These are phyloP conservation scores for Tephrocybe sp. DNA, from an alignment of 768 basidiomycete species.

Conservation along the genomic window DNA sequence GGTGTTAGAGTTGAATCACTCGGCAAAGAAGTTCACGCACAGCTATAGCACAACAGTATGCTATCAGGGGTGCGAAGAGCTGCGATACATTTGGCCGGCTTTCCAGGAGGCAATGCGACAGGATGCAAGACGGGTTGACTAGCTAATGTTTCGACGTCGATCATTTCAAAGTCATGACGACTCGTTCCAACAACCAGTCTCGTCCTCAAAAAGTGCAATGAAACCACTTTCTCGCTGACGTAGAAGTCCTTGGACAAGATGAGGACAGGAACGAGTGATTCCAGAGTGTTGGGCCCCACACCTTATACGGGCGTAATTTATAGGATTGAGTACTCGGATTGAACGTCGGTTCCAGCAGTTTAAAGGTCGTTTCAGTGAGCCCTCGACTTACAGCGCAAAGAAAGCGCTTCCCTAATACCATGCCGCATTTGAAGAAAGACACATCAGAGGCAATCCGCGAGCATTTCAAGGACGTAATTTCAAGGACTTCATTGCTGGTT, in stretches of 20 bases:
- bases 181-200: conserved; percentile 19
- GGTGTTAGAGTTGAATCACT: not conserved
- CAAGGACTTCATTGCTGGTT: not conserved
- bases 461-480: conserved; percentile 9
- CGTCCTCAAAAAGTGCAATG: conserved; percentile 69
- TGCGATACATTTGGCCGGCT: conserved; percentile 66
- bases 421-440: conserved; percentile 25
- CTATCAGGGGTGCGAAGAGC: conserved; percentile 76
- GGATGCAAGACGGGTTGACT: conserved; percentile 79
- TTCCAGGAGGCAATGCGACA: conserved; percentile 50
- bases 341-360: conserved; percentile 11
- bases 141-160: conserved; percentile 69
- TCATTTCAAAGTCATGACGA: conserved; percentile 20
- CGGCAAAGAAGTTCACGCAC: conserved; percentile 34
- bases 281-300: not conserved
- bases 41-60: conserved; percentile 79
- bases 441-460: conserved; percentile 25
- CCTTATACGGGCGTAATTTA: conserved; percentile 8
- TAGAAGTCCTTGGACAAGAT: conserved; percentile 64
- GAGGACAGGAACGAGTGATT: not conserved
- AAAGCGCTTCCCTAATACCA: conserved; percentile 47
- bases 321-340: not conserved
- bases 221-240: conserved; percentile 74
- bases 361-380: not conserved
- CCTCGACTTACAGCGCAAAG: conserved; percentile 41